Conservation (phyloP, 1,284 basidiomycete species). For the Boletellus sp. region DNA sequence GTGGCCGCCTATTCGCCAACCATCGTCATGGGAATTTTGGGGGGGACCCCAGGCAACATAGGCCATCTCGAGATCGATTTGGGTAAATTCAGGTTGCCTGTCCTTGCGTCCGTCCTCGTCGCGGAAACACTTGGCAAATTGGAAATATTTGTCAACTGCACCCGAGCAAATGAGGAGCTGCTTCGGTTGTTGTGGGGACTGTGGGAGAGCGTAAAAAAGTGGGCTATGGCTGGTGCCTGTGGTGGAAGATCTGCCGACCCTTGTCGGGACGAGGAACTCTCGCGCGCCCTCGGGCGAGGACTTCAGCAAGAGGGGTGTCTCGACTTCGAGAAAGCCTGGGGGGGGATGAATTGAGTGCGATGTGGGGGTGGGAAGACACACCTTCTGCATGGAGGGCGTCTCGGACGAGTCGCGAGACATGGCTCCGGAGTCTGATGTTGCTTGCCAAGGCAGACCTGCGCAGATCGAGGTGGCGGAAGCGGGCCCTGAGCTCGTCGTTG, state of each 20-base stretch:
- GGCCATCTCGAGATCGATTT: slow-evolving; percentile 95
- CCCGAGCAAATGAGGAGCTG: slow-evolving; percentile 91
- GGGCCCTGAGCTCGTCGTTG: slow-evolving; percentile 81
- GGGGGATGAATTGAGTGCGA: slow-evolving; percentile 6
- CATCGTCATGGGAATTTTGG: slow-evolving; percentile 23
- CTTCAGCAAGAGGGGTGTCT: slow-evolving; percentile 90
- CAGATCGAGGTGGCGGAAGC: slow-evolving; percentile 87
- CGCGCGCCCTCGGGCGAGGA: slow-evolving; percentile 93
- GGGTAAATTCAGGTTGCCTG: slow-evolving; percentile 95
- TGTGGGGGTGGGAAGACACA: slow-evolving; percentile 29
- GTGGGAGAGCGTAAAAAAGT: slow-evolving; percentile 86
- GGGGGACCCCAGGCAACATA: slow-evolving; percentile 73
- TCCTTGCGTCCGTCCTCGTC: slow-evolving; percentile 95
- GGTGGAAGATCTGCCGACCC: slow-evolving; percentile 39
- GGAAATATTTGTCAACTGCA: slow-evolving; percentile 87
- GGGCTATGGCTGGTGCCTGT: slow-evolving; percentile 33
- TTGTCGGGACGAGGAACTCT: slow-evolving; percentile 92
- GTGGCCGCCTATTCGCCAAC: slow-evolving; percentile 81
- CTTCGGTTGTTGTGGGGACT: slow-evolving; percentile 96
- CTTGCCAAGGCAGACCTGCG: slow-evolving; percentile 68
- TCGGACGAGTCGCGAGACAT: slow-evolving; percentile 76
- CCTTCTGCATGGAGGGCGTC: slow-evolving; percentile 73
- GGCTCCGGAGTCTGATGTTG: slow-evolving; percentile 79
- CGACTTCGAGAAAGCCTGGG: slow-evolving; percentile 84
- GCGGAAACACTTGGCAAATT: slow-evolving; percentile 91